These are phyloP conservation scores for Croton setiger DNA, from an alignment of 441 rosid genomes.

Conservation along the genomic window DNA sequence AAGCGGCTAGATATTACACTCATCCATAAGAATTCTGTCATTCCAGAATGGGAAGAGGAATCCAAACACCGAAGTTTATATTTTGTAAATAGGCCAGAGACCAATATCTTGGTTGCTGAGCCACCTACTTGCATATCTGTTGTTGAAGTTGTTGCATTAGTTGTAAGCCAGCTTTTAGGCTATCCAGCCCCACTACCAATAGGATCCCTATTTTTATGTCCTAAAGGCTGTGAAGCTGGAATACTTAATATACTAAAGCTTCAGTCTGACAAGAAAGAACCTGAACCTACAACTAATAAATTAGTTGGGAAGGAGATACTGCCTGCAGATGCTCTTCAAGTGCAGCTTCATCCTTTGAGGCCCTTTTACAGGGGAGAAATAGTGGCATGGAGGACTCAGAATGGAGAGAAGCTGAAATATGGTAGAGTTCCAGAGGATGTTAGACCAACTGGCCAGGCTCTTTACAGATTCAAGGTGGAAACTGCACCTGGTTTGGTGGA, in stretches of 20 bases:
- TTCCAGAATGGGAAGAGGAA: constrained; percentile 70
- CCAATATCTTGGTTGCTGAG: constrained; percentile 71
- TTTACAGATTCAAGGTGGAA: constrained; percentile 89
- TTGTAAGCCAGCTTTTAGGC: constrained; percentile 83
- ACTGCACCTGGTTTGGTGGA: constrained; percentile 58
- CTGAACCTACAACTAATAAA: constrained; percentile 39
- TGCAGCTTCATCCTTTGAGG: constrained; percentile 91
- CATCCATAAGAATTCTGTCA: constrained; percentile 45
- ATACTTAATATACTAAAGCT: constrained; percentile 55
- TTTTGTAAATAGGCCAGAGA: constrained; percentile 53
- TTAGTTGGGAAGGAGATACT: constrained; percentile 72
- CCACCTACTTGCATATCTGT: constrained; percentile 77
- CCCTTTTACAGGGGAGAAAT: constrained; percentile 96
- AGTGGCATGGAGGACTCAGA: constrained; percentile 84
- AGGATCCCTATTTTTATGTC: constrained; percentile 73
- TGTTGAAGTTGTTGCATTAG: constrained; percentile 73
- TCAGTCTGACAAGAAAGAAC: constrained; percentile 50
- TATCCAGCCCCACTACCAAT: constrained; percentile 70
- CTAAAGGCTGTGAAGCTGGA: constrained; percentile 77
- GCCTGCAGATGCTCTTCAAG: constrained; percentile 83
- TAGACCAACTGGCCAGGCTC: constrained; percentile 92
- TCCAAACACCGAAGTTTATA: constrained; percentile 67
- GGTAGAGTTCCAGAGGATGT: constrained; percentile 96
- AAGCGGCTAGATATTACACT: constrained; percentile 64
- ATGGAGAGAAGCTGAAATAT: constrained; percentile 86